Base-by-base conservation (phyloP, 306 rosid genomes). In the Calophaca sinica region DNA sequence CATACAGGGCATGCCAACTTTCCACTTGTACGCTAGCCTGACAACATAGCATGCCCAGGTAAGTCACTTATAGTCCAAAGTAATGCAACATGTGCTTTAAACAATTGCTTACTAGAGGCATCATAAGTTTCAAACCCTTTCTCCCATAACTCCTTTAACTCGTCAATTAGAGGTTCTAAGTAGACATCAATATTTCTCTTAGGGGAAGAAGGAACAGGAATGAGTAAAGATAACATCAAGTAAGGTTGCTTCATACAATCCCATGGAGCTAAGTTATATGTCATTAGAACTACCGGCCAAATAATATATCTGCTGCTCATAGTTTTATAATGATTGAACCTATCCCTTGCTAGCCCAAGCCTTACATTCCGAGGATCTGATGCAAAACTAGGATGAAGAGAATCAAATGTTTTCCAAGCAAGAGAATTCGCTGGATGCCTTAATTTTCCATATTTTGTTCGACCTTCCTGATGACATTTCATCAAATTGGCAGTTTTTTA, bases 1-100 rank as follows among this genome's bases (percentile, higher is more conserved):
- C 14, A 58, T 1, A 9, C 0, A 3, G 6, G 14, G 6, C 41
- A 32, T 10, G 41, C 64, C 15, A 58, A 58, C 15, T 58, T 31
- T 32, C 41, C 64, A 58, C 39, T 58, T 31, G 41, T 58, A 58
- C 41, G 41, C 64, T 9, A 58, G 29, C 41, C 63, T 2, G 41
- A 58, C 8, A 31, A 10, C 69, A 39, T 63, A 63, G 35, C 12
- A 63, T 63, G 39, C 0, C 5, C 29, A 41, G 4, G 69, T 1
- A 41, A 63, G 14, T 63, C 69, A 63, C 14, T 63, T 14, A 63
- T 41, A 41, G 51, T 63, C 33, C 36, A 63, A 14, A 63, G 70
- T 63, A 63, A 63, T 15, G 14, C 9, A 8, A 11, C 70, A 13
- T 2, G 9, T 62, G 68, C n/a, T 4, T 14, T 5, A 7, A 63